A percentile compares a stretch with the other conserved stretches of the same genome.
Evolutionary conservation across 805 yeast genomes (phyloP).

Genomic region (Candida sanyiensis): DNA sequence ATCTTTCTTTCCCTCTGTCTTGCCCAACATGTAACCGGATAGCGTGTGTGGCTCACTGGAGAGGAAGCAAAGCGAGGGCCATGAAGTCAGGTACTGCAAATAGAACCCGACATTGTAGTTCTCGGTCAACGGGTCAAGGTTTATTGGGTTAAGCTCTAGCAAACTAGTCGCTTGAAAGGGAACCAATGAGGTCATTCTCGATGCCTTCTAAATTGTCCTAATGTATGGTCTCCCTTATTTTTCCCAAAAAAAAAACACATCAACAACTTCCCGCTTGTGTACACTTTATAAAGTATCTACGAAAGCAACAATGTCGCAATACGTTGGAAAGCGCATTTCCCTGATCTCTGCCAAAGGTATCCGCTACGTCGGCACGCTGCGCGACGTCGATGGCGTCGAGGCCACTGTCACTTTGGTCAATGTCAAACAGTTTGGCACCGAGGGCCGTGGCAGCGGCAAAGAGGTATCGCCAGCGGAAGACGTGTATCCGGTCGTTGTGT

Average conservation of each 20-base stretch:
- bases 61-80: constrained; percentile 90
- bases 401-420: constrained; percentile 80
- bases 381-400: constrained; percentile 81
- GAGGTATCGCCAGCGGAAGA: constrained; percentile 69
- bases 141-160: constrained; percentile 65
- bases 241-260: no score
- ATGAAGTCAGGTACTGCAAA: constrained; percentile 69
- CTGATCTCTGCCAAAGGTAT: constrained; percentile 73
- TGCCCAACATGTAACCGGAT: constrained; percentile 90
- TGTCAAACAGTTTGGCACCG: constrained; percentile 87
- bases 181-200: constrained; percentile 72
- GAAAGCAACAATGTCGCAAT: constrained; percentile 65
- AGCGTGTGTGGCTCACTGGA: constrained; percentile 41
- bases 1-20: constrained; percentile 77
- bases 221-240: not conserved
- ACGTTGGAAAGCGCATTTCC: constrained; percentile 84
- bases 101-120: constrained; percentile 84
- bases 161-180: constrained; percentile 89
- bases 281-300: not conserved
- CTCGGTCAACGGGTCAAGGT: constrained; percentile 86
- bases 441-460: constrained; percentile 74
- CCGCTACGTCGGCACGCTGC: constrained; percentile 81
- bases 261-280: no score
- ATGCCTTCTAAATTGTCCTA: not conserved
- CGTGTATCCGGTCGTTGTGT: constrained; percentile 70